Conservation (phyloP, 2,329 filamentous ascomycete genomes). For the Colletotrichum tabaci region DNA sequence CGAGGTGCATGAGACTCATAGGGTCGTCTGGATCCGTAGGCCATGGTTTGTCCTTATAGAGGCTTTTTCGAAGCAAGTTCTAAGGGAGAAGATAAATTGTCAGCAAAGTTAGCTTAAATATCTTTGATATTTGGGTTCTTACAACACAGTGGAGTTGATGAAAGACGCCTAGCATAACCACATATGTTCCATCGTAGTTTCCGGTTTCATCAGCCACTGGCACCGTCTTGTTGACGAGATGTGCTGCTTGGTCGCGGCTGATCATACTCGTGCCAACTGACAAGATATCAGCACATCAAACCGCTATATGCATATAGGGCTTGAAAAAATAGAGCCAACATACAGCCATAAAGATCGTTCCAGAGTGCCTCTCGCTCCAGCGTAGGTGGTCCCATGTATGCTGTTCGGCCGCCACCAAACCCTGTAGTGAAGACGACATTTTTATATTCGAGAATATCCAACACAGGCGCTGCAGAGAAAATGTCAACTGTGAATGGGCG, state of each 20-base stretch:
- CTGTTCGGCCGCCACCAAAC: not conserved
- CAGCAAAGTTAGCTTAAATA: too few relatives aligned
- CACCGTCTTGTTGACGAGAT: constrained; percentile 7
- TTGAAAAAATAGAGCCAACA: not conserved
- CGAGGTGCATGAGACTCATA: constrained; percentile 4
- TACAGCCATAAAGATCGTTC: constrained; percentile 13
- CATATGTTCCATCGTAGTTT: constrained; percentile 2
- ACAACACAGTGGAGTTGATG: constrained; percentile 11
- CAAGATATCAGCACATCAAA: not conserved
- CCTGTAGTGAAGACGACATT: constrained; percentile 6
- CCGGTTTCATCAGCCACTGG: not conserved
- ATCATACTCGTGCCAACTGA: constrained; percentile 14
- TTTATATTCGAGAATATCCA: not conserved
- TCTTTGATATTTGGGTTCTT: not conserved
- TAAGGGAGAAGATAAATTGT: not conserved
- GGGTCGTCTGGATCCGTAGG: not conserved
- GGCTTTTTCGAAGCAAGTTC: constrained; percentile 9
- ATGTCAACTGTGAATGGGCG: not conserved
- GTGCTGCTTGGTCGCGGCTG: constrained; percentile 5
- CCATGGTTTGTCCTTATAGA: constrained; percentile 5
- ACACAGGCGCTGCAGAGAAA: not conserved
- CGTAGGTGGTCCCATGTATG: constrained; percentile 3
- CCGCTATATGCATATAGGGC: not conserved
- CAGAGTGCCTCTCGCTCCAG: constrained; percentile 7
- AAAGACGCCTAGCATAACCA: constrained; percentile 13